phyloP scores from a whole-genome alignment of 331 rosid species.

The Saraca asoca region DNA sequence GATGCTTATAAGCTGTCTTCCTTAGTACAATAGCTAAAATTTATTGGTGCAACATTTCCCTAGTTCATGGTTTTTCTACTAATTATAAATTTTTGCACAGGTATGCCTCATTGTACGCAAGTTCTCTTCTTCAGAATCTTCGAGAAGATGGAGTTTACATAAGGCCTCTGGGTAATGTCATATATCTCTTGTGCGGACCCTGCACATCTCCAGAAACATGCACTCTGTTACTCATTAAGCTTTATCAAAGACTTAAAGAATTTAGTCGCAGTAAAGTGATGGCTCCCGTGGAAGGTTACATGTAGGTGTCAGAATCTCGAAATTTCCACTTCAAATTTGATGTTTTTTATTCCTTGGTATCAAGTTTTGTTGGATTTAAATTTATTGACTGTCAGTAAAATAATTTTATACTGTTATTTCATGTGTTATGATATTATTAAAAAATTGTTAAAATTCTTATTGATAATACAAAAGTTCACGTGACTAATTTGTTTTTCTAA shows the following conservation, averaged over 20 bases:
- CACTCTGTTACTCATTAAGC: slow-evolving; percentile 63
- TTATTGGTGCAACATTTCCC: slow-evolving; percentile 14
- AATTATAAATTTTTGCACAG: slow-evolving; percentile 46
- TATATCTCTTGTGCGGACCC: slow-evolving; percentile 90
- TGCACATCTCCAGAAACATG: slow-evolving; percentile 78
- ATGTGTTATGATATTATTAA: too few relatives aligned
- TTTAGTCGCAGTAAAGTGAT: slow-evolving; percentile 31
- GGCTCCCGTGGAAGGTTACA: too few relatives aligned
- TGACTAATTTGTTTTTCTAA: too few relatives aligned
- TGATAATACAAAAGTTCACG: too few relatives aligned
- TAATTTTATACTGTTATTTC: too few relatives aligned
- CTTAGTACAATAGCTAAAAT: neutral
- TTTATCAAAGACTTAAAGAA: slow-evolving; percentile 63
- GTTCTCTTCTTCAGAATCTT: slow-evolving; percentile 70
- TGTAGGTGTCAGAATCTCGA: too few relatives aligned
- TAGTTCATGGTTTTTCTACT: slow-evolving; percentile 5
- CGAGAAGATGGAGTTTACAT: slow-evolving; percentile 71
- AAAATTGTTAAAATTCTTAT: too few relatives aligned
- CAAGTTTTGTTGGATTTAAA: too few relatives aligned
- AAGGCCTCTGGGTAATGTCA: slow-evolving; percentile 86
- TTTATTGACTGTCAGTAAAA: too few relatives aligned
- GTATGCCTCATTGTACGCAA: slow-evolving; percentile 76
- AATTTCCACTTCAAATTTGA: too few relatives aligned
- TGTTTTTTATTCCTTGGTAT: too few relatives aligned
- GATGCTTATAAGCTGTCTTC: slow-evolving; percentile 1